Evolutionary conservation across 495 filamentous ascomycete genomes (phyloP).

Genomic region (Jackrogersella minutella): DNA sequence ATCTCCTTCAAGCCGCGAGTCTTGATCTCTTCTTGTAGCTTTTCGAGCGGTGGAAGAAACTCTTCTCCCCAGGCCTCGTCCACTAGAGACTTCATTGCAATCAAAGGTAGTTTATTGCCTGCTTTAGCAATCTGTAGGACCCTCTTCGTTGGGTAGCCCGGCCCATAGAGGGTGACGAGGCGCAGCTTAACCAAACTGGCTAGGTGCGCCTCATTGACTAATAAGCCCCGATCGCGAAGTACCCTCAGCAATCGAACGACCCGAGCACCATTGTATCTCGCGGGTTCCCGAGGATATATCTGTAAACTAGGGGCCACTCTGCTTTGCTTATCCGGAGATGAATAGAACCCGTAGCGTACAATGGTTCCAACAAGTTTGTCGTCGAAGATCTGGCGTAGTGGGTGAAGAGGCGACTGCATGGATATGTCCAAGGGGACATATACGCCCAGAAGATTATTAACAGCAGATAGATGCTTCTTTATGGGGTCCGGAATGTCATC

Average conservation of each 20-base stretch:
- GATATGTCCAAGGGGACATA: conserved; percentile 44
- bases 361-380: conserved; percentile 37
- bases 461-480: conserved; percentile 21
- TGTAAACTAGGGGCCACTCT: background rate
- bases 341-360: conserved; percentile 42
- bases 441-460: conserved; percentile 39
- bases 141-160: conserved; percentile 16
- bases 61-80: conserved; percentile 48
- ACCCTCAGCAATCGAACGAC: conserved; percentile 36
- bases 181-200: conserved; percentile 23
- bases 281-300: background rate
- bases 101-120: conserved; percentile 33
- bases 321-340: background rate
- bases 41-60: conserved; percentile 39
- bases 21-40: conserved; percentile 20
- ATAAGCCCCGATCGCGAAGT: conserved; percentile 40
- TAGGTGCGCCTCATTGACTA: conserved; percentile 7
- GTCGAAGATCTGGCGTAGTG: conserved; percentile 46
- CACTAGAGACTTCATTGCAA: conserved; percentile 40
- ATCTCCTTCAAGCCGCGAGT: conserved; percentile 10
- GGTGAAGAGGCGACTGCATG: conserved; percentile 31
- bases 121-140: conserved; percentile 22
- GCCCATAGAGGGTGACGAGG: conserved; percentile 44
- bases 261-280: conserved; percentile 34
- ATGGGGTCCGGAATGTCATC: conserved; percentile 45